Evolutionary conservation across 1,284 basidiomycete genomes (phyloP).

Genomic region (Ganoderma multipileum): DNA sequence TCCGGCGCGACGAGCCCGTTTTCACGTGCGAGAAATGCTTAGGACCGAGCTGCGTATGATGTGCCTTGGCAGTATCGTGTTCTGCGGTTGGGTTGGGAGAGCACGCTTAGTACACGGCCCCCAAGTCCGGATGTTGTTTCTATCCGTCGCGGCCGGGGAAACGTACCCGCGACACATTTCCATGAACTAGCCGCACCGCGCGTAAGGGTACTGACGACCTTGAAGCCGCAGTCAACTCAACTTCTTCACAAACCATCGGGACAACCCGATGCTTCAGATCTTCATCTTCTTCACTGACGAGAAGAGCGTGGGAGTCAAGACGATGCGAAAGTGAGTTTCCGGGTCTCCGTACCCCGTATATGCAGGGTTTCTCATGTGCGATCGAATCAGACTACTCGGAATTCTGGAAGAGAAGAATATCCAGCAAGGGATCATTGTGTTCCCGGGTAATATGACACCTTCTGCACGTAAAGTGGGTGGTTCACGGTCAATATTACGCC

Average conservation of each 20-base stretch:
- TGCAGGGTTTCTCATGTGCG: neutral
- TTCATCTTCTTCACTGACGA: constrained; percentile 96
- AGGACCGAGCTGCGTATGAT: neutral
- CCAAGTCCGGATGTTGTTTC: neutral
- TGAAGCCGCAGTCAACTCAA: constrained; percentile 85
- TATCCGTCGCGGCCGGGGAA: neutral
- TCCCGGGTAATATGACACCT: constrained; percentile 95
- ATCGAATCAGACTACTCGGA: constrained; percentile 72
- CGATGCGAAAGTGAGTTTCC: constrained; percentile 91
- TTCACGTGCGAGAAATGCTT: neutral
- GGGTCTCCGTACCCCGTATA: neutral
- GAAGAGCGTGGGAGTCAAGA: constrained; percentile 91
- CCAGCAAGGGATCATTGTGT: constrained; percentile 93
- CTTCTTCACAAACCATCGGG: constrained; percentile 82
- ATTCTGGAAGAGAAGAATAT: constrained; percentile 93
- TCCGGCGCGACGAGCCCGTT: neutral
- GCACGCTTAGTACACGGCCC: neutral
- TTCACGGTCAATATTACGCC: constrained; percentile 4
- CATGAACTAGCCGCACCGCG: neutral
- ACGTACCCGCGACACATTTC: neutral
- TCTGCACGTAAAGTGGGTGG: constrained; percentile 88
- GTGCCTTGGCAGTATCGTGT: neutral
- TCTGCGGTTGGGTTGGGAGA: neutral
- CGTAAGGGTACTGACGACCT: constrained; percentile 1
- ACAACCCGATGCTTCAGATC: constrained; percentile 81